These are phyloP conservation scores for Piedraia hortae DNA, from an alignment of 2,329 filamentous ascomycete species.

Conservation along the genomic window DNA sequence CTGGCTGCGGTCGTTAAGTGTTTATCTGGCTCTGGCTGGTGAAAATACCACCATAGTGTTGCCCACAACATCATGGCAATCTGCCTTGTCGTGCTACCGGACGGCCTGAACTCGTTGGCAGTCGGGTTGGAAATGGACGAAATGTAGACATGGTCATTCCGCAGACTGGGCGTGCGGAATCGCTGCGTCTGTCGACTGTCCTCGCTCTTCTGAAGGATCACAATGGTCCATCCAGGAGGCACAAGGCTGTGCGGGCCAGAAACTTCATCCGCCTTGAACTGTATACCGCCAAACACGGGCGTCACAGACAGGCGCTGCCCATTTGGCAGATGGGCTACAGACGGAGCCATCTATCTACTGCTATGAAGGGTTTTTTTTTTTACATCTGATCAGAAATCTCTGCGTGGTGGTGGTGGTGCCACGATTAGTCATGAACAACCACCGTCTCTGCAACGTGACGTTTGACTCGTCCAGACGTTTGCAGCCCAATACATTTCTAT, in stretches of 20 bases:
- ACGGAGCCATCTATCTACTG: constrained; percentile 14
- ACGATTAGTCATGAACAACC: too few species aligned
- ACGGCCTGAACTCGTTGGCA: constrained; percentile 50
- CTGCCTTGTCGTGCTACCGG: constrained; percentile 57
- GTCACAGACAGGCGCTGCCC: constrained; percentile 58
- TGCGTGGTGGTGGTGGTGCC: constrained; percentile 1
- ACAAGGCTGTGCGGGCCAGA: constrained; percentile 40
- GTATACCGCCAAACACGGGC: constrained; percentile 72
- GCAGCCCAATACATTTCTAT: too few species aligned
- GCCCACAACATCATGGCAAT: constrained; percentile 95
- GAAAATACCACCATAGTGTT: constrained; percentile 91
- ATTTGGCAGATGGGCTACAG: constrained; percentile 49
- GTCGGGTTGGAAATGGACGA: constrained; percentile 73
- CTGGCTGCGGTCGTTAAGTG: constrained; percentile 35
- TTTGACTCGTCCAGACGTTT: too few species aligned
- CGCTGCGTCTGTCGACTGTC: constrained; percentile 24
- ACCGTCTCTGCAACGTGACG: too few species aligned
- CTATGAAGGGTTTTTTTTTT: neutral
- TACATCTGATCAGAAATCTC: neutral
- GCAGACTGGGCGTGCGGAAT: constrained; percentile 49
- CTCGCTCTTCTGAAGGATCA: constrained; percentile 27
- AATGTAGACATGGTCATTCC: constrained; percentile 63
- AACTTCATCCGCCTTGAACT: constrained; percentile 62
- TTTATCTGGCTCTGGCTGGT: constrained; percentile 46
- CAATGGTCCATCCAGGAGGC: constrained; percentile 71